phyloP scores from a whole-genome alignment of 495 filamentous ascomycete genomes.

The Staphylotrichum tortipilum region DNA sequence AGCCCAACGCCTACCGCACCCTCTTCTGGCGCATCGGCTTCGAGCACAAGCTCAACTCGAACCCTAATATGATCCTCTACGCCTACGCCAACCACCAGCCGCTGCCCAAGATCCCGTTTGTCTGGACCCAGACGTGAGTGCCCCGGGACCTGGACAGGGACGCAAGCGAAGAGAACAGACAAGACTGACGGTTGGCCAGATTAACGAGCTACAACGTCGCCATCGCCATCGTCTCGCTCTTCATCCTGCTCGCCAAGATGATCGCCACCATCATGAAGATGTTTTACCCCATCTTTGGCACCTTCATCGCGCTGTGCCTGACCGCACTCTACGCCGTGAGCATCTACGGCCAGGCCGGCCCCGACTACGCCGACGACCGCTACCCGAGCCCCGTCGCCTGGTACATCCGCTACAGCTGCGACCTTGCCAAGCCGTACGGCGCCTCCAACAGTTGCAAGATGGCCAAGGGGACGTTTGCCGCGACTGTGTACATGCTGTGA shows the following conservation, averaged over 20 bases:
- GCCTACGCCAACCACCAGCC: constrained; percentile 66
- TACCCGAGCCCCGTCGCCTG: constrained; percentile 63
- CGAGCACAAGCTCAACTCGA: constrained; percentile 75
- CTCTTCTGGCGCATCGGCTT: constrained; percentile 74
- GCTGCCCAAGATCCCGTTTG: constrained; percentile 56
- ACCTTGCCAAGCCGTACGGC: constrained; percentile 45
- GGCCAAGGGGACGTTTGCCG: constrained; percentile 66
- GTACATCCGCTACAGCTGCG: constrained; percentile 77
- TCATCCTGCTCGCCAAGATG: constrained; percentile 55
- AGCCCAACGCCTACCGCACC: constrained; percentile 70
- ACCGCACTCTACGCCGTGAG: constrained; percentile 58
- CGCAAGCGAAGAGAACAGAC: background rate
- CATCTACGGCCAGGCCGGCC: constrained; percentile 64
- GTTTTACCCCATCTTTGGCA: constrained; percentile 60
- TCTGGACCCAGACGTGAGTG: constrained; percentile 77
- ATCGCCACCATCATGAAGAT: constrained; percentile 63
- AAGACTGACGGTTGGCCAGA: too few relatives aligned
- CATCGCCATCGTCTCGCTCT: constrained; percentile 65
- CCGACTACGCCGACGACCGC: constrained; percentile 66
- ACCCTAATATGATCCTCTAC: constrained; percentile 63
- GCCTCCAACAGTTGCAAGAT: constrained; percentile 64
- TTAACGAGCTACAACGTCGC: constrained; percentile 75
- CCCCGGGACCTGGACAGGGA: background rate
- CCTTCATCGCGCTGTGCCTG: constrained; percentile 49
- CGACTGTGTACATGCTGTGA: constrained; percentile 64